Conservation (phyloP, 2,329 filamentous ascomycete genomes). For the Pseudonectria foliicola region DNA sequence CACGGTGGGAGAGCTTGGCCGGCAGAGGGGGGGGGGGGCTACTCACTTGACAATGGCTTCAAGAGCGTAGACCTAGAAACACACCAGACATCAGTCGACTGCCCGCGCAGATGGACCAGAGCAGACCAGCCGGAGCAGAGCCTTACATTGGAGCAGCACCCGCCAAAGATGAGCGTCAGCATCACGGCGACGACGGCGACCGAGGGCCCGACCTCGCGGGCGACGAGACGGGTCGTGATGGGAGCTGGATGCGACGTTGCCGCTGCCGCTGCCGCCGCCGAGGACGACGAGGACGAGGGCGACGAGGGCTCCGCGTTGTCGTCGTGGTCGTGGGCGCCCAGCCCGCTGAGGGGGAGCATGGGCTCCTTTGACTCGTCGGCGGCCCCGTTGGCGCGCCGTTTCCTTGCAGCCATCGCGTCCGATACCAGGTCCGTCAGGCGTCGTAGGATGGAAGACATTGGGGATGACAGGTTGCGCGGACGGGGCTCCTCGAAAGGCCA, state of each 20-base stretch:
- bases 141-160: conserved; percentile 85
- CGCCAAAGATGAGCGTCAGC: conserved; percentile 84
- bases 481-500: too few species aligned
- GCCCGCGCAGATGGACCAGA: too few species aligned
- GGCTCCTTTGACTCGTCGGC: too few species aligned
- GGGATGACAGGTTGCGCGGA: too few species aligned
- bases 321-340: too few species aligned
- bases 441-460: too few species aligned
- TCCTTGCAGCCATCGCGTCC: too few species aligned
- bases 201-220: conserved; percentile 20
- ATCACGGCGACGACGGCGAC: conserved; percentile 58
- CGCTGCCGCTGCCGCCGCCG: too few species aligned
- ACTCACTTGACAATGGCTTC: conserved; percentile 90
- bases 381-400: too few species aligned
- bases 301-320: too few species aligned
- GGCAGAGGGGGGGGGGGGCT: not conserved
- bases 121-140: not conserved
- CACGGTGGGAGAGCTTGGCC: conserved; percentile 3
- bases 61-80: conserved; percentile 75
- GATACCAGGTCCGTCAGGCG: too few species aligned
- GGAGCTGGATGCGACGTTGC: conserved; percentile 5
- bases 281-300: conserved; percentile 8
- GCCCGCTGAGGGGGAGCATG: too few species aligned
- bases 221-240: conserved; percentile 9
- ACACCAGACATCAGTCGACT: conserved; percentile 15